Evolutionary conservation across 2,329 filamentous ascomycete genomes (phyloP).

Genomic region (Aspergillus thermomutatus): DNA sequence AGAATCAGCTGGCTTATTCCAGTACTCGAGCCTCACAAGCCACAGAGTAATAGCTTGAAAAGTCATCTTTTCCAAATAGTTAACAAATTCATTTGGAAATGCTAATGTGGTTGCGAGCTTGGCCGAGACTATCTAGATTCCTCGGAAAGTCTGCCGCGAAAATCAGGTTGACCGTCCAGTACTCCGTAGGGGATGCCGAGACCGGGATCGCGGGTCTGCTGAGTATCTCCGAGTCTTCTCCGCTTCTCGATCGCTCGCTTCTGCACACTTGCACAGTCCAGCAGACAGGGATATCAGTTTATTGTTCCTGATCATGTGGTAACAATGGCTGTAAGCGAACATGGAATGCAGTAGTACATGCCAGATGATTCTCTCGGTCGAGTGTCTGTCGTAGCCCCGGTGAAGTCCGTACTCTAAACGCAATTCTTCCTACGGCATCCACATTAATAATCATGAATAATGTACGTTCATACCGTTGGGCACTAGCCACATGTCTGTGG

Average conservation of each 20-base stretch:
- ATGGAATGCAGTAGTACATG: slow-evolving; percentile 7
- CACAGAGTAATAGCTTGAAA: background rate
- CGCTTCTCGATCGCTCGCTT: background rate
- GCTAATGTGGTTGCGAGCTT: background rate
- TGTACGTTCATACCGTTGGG: background rate
- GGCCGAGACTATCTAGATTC: background rate
- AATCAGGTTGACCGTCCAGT: too few species aligned
- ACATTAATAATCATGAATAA: background rate
- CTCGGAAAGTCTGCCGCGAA: background rate
- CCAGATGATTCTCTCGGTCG: slow-evolving; percentile 2
- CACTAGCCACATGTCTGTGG: background rate
- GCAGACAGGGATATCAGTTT: background rate
- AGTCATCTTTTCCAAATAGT: background rate
- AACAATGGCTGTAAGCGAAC: background rate
- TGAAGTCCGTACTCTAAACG: slow-evolving; percentile 1
- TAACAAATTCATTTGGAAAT: background rate
- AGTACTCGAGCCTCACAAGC: background rate
- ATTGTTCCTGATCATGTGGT: background rate
- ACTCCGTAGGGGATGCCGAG: background rate
- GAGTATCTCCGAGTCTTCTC: background rate
- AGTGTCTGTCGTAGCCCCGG: background rate
- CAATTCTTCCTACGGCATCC: background rate
- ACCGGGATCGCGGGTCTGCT: background rate
- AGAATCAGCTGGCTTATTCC: background rate
- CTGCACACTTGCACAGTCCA: background rate